Evolutionary conservation across 108 stramenopile genomes (phyloP), one percentile per base, ranked within the genome.

Genomic region (Pseudonitzschia multiseries): DNA sequence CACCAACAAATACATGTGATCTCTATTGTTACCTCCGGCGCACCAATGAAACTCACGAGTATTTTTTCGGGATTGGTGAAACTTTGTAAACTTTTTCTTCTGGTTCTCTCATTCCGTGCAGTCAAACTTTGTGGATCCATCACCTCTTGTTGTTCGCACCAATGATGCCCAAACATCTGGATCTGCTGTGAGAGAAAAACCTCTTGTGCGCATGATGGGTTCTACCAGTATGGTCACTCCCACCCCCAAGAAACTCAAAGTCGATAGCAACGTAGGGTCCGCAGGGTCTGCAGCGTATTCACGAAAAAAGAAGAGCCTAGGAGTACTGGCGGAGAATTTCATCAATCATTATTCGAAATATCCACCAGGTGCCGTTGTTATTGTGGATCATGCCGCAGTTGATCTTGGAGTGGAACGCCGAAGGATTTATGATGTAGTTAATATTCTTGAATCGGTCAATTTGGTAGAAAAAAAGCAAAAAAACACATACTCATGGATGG

Each of bases 371-470:
- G 68, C 79, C 4, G 70, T 59, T 26, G 63, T 80, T 29, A 56
- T 84, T 22, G 73, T 84, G 52, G 92, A 93, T 68, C 77, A 89
- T 57, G 86, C 93, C 8, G 95, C 97, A 20, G 61, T 64, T 1
- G 78, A 84, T 31, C 72, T 97, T 53, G 94, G 88, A 14, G 96
- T 98, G 21, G 93, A 94, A 71, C 87, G 96, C 27, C 82, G 97
- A 22, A 82, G 97, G 24, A 96, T 98, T 36, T 98, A 98, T 77
- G 97, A 98, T 75, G 87, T 98, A 10, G 91, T 96, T 72, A 98
- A 98, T 73, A 96, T 98, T 78, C 76, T 98, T 73, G 96, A 97
- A 78, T 78, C 87, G 41, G 68, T 98, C 17, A 67, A 78, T 26
- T 79, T 98, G 31, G 90, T 96, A 1, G 69, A 75, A 29, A 84